These are phyloP conservation scores for Saturnispora silvae DNA, from an alignment of 805 yeast species.

Conservation along the genomic window DNA sequence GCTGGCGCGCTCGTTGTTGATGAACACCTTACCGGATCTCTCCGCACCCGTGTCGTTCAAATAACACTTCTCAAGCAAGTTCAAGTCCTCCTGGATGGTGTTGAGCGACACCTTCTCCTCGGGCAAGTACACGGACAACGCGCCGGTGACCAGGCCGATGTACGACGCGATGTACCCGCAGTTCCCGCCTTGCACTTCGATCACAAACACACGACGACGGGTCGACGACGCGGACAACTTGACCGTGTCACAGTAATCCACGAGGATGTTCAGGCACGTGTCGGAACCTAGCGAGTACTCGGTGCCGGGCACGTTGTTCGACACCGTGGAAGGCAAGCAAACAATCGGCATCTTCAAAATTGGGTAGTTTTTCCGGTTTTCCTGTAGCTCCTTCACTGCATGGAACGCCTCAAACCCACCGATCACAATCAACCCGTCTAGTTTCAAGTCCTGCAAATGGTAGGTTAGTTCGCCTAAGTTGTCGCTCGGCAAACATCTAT, in stretches of 20 bases:
- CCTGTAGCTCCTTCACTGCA: slow-evolving; percentile 70
- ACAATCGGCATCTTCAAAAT: slow-evolving; percentile 91
- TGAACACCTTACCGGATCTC: slow-evolving; percentile 75
- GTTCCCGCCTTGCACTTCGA: slow-evolving; percentile 97
- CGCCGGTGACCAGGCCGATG: slow-evolving; percentile 81
- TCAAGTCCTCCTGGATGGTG: slow-evolving; percentile 68
- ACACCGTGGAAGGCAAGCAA: slow-evolving; percentile 88
- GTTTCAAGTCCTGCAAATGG: slow-evolving; percentile 77
- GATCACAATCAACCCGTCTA: slow-evolving; percentile 82
- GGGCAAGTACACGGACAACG: slow-evolving; percentile 84
- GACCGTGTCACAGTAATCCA: slow-evolving; percentile 88
- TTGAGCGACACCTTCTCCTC: slow-evolving; percentile 66
- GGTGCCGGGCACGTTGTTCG: slow-evolving; percentile 98
- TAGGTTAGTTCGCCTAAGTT: slow-evolving; percentile 89
- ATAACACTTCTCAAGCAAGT: slow-evolving; percentile 56
- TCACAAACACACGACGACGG: slow-evolving; percentile 87
- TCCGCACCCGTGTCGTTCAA: slow-evolving; percentile 65
- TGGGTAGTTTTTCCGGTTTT: slow-evolving; percentile 71
- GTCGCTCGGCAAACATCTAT: slow-evolving; percentile 71
- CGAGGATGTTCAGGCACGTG: slow-evolving; percentile 86
- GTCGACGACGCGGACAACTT: slow-evolving; percentile 93
- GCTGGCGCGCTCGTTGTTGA: slow-evolving; percentile 79
- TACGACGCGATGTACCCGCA: slow-evolving; percentile 88
- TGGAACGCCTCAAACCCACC: slow-evolving; percentile 98
- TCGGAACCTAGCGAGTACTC: slow-evolving; percentile 93